Percentiles rank a stretch among this genome's conserved stretches.
Conservation (phyloP, 2,329 filamentous ascomycete species). For the Colletotrichum tropicale region DNA sequence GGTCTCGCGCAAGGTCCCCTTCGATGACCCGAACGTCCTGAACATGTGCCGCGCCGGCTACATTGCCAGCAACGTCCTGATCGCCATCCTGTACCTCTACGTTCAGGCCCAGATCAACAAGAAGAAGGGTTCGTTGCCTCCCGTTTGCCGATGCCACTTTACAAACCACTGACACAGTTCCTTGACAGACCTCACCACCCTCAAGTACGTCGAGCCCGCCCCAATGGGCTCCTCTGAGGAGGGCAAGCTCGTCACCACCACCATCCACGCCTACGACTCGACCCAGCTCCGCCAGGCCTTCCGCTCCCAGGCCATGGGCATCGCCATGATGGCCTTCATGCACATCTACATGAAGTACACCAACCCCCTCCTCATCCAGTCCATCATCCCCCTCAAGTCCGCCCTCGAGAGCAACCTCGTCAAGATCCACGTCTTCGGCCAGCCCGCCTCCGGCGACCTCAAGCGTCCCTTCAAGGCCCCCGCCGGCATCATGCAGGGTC, state of each 20-base stretch:
- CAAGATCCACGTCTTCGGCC: slow-evolving; percentile 92
- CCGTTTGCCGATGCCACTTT: not conserved
- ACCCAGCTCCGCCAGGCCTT: slow-evolving; percentile 83
- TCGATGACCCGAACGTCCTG: slow-evolving; percentile 76
- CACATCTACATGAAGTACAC: slow-evolving; percentile 99
- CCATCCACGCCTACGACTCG: slow-evolving; percentile 92
- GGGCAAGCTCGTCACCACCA: slow-evolving; percentile 95
- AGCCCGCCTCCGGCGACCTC: slow-evolving; percentile 86
- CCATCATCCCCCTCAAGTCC: slow-evolving; percentile 95
- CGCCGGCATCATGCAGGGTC: slow-evolving; percentile 81
- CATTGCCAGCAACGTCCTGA: slow-evolving; percentile 75
- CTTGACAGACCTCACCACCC: slow-evolving; percentile 82
- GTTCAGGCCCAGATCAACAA: slow-evolving; percentile 86
- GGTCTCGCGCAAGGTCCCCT: slow-evolving; percentile 92
- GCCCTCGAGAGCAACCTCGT: slow-evolving; percentile 94
- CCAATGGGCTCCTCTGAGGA: slow-evolving; percentile 93
- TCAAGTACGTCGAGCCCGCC: slow-evolving; percentile 98
- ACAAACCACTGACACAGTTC: not conserved
- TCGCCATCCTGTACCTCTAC: slow-evolving; percentile 83
- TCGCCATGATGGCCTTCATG: slow-evolving; percentile 99
- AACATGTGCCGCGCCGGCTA: slow-evolving; percentile 61
- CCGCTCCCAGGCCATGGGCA: slow-evolving; percentile 92
- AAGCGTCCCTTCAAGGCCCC: slow-evolving; percentile 94
- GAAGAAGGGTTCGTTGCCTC: slow-evolving; percentile 81
- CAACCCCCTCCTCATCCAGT: slow-evolving; percentile 98